phyloP scores from a whole-genome alignment of 805 yeast species.

The Kluyveromyces dobzhanskii region DNA sequence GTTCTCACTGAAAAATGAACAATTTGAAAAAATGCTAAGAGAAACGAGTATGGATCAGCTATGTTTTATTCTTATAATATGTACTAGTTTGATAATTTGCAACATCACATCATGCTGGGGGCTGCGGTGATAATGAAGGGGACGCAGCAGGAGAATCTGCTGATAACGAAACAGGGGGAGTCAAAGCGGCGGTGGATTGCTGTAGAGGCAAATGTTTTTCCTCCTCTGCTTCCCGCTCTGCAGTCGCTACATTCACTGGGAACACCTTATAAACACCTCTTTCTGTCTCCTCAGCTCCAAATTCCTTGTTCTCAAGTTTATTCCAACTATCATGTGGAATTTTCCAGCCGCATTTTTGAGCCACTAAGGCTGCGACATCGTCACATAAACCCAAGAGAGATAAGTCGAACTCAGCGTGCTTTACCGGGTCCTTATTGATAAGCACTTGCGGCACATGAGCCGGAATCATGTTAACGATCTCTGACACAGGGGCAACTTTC shows the following conservation, averaged over 20 bases:
- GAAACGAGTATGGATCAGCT: no score
- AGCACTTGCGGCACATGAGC: conserved; percentile 74
- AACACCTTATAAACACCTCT: conserved; percentile 26
- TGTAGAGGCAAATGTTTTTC: conserved; percentile 2
- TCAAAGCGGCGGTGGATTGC: conserved; percentile 4
- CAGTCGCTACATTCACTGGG: conserved; percentile 2
- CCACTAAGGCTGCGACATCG: conserved; percentile 61
- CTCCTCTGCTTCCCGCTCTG: neutral
- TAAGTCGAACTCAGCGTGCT: conserved; percentile 72
- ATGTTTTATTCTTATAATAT: no score
- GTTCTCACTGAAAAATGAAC: no score
- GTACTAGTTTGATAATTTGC: neutral
- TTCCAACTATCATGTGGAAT: conserved; percentile 47
- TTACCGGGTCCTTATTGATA: conserved; percentile 68
- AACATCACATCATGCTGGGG: neutral
- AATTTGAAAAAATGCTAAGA: no score
- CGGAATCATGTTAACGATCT: conserved; percentile 68
- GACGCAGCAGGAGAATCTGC: neutral
- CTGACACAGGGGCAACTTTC: conserved; percentile 87
- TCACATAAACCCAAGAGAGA: conserved; percentile 76
- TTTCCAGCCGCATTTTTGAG: conserved; percentile 50
- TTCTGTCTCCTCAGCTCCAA: conserved; percentile 18
- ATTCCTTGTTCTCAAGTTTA: conserved; percentile 17
- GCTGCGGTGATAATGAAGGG: neutral
- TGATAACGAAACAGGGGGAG: conserved; percentile 1